A percentile compares a stretch with the other conserved stretches of the same genome.
Conservation (phyloP, 441 rosid genomes). For the Pelargonium australe region DNA sequence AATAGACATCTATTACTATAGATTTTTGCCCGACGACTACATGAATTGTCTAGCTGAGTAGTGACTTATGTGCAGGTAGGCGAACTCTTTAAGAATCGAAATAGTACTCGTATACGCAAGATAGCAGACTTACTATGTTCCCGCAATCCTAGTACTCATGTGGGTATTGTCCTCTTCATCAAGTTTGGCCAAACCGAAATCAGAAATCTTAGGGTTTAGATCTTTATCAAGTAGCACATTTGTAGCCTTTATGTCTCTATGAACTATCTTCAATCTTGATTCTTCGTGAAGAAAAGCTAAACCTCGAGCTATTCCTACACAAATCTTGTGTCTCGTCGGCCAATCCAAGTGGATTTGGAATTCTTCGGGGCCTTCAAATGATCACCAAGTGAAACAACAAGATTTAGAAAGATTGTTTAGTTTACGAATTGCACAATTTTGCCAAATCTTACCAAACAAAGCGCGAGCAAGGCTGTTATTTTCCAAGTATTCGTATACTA, state of each 20-base stretch:
- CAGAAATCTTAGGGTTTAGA: conserved; percentile 36
- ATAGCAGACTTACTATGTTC: too few species aligned
- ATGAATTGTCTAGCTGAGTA: too few species aligned
- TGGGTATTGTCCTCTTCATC: too few species aligned
- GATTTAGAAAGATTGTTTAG: background rate
- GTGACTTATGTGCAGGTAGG: too few species aligned
- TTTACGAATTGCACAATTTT: background rate
- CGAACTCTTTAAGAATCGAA: too few species aligned
- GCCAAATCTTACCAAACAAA: conserved; percentile 35
- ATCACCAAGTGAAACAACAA: background rate
- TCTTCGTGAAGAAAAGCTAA: conserved; percentile 46
- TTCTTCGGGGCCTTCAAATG: conserved; percentile 24
- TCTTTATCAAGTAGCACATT: conserved; percentile 8
- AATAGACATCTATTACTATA: too few species aligned
- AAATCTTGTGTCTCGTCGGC: conserved; percentile 34
- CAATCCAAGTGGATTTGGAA: conserved; percentile 31
- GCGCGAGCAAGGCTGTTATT: conserved; percentile 46
- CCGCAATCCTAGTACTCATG: too few species aligned
- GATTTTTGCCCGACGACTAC: too few species aligned
- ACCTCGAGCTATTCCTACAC: conserved; percentile 38
- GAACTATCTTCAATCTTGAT: conserved; percentile 45
- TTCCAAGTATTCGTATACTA: conserved; percentile 46
- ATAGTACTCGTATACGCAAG: too few species aligned
- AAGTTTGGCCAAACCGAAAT: too few species aligned
- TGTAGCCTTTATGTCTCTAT: conserved; percentile 4